A percentile compares a stretch with the other conserved stretches of the same genome.
phyloP scores from a whole-genome alignment of 208 protist genomes.

The Leishmania mexicana region DNA sequence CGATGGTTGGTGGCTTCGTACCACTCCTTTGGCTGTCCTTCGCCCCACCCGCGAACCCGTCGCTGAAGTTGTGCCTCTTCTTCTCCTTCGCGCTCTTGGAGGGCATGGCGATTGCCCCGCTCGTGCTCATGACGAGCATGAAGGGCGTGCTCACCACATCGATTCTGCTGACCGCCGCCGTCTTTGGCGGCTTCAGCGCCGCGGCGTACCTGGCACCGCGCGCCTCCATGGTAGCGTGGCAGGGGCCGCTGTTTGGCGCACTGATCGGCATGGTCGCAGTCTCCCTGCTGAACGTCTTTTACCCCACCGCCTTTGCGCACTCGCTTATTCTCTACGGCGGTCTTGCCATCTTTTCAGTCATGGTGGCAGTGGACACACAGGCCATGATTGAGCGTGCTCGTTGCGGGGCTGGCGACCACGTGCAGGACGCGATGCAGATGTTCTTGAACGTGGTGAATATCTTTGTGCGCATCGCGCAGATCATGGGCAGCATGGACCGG shows the following conservation, averaged over 20 bases:
- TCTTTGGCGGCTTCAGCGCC: constrained; percentile 88
- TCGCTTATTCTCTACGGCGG: constrained; percentile 89
- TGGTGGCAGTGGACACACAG: constrained; percentile 86
- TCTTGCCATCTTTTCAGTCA: constrained; percentile 83
- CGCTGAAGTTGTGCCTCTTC: constrained; percentile 77
- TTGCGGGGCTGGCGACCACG: constrained; percentile 80
- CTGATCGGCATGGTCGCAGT: constrained; percentile 87
- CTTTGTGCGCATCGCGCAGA: constrained; percentile 87
- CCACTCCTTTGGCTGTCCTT: constrained; percentile 87
- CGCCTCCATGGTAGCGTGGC: constrained; percentile 79
- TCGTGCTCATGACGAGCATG: constrained; percentile 70
- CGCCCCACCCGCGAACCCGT: constrained; percentile 70
- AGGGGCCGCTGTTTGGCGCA: constrained; percentile 84
- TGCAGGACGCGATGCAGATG: constrained; percentile 84
- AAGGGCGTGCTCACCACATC: constrained; percentile 86
- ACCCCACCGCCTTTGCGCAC: constrained; percentile 81
- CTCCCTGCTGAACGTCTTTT: constrained; percentile 87
- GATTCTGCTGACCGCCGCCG: constrained; percentile 76
- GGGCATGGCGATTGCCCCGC: constrained; percentile 82
- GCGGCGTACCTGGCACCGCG: constrained; percentile 82
- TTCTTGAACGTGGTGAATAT: constrained; percentile 91
- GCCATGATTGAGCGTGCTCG: constrained; percentile 90
- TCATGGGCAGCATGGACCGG: constrained; percentile 64
- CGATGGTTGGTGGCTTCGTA: constrained; percentile 85
- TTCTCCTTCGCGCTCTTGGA: constrained; percentile 81